Evolutionary conservation across 805 yeast species (phyloP).

Genomic region (Scheffersomyces spartinae): DNA sequence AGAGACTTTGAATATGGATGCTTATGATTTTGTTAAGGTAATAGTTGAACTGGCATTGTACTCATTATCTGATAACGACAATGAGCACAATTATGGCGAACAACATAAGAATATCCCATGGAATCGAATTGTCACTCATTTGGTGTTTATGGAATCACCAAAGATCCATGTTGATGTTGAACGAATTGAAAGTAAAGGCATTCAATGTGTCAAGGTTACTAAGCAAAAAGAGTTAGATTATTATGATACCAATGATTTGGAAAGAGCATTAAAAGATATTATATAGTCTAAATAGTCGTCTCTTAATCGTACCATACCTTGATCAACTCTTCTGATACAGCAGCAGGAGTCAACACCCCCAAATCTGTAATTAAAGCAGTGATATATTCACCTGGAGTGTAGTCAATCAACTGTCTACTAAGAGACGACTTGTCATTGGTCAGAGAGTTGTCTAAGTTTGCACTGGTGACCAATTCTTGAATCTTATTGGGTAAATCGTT

Average conservation of each 20-base stretch:
- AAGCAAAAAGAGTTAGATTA: slow-evolving; percentile 10
- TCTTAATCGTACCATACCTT: slow-evolving; percentile 90
- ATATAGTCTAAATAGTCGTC: too few species aligned
- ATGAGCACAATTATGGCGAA: slow-evolving; percentile 6
- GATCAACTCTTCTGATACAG: slow-evolving; percentile 95
- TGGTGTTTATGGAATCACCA: slow-evolving; percentile 41
- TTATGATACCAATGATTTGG: slow-evolving; percentile 35
- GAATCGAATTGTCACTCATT: slow-evolving; percentile 48
- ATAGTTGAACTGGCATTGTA: slow-evolving; percentile 46
- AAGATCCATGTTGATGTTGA: slow-evolving; percentile 39
- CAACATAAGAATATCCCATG: slow-evolving; percentile 14
- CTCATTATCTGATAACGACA: slow-evolving; percentile 21
- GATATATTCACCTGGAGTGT: slow-evolving; percentile 90
- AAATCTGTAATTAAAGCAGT: slow-evolving; percentile 94
- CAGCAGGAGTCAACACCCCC: slow-evolving; percentile 95
- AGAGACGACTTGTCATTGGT: background rate
- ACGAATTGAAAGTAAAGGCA: slow-evolving; percentile 28
- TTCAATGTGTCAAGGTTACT: slow-evolving; percentile 34
- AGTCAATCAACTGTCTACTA: slow-evolving; percentile 49
- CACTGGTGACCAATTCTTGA: slow-evolving; percentile 7
- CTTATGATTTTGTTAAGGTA: slow-evolving; percentile 44
- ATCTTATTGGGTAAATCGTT: slow-evolving; percentile 65
- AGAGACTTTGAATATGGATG: slow-evolving; percentile 63
- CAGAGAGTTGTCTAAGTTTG: background rate
- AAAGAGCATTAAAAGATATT: slow-evolving; percentile 10